These are phyloP conservation scores for Podila verticillata DNA, from an alignment of 192 early-diverging fungal species.

Conservation along the genomic window DNA sequence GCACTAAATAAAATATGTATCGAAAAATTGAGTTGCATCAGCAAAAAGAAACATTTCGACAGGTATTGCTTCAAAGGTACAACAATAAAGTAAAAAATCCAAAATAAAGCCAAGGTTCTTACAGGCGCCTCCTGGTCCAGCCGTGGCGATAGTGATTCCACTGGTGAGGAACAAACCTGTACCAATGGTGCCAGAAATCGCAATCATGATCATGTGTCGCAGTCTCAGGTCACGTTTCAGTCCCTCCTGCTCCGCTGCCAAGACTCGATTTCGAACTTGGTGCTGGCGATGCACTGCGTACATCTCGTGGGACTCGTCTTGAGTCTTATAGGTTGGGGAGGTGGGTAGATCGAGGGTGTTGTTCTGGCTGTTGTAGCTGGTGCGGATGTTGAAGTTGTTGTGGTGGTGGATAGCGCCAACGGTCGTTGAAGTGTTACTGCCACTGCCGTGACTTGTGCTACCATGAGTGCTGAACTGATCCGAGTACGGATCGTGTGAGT, in stretches of 20 bases:
- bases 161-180: constrained; percentile 89
- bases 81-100: background rate
- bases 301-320: constrained; percentile 6
- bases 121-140: constrained; percentile 78
- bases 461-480: too few species aligned
- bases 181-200: constrained; percentile 81
- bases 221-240: constrained; percentile 67
- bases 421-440: too few species aligned
- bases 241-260: constrained; percentile 43
- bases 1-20: constrained; percentile 54
- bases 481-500: too few species aligned
- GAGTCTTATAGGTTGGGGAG: constrained; percentile 8
- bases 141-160: constrained; percentile 74
- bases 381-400: constrained; percentile 3
- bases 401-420: background rate
- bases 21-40: background rate
- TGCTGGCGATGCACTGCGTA: constrained; percentile 31
- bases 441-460: too few species aligned
- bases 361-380: constrained; percentile 1
- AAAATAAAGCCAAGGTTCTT: background rate
- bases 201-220: constrained; percentile 76
- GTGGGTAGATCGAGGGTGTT: background rate
- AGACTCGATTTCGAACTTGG: constrained; percentile 7
- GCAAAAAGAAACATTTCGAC: background rate
- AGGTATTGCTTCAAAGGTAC: background rate